Conservation (phyloP, 176 grass and related monocot genomes). For the Oropetium thomaeum region DNA sequence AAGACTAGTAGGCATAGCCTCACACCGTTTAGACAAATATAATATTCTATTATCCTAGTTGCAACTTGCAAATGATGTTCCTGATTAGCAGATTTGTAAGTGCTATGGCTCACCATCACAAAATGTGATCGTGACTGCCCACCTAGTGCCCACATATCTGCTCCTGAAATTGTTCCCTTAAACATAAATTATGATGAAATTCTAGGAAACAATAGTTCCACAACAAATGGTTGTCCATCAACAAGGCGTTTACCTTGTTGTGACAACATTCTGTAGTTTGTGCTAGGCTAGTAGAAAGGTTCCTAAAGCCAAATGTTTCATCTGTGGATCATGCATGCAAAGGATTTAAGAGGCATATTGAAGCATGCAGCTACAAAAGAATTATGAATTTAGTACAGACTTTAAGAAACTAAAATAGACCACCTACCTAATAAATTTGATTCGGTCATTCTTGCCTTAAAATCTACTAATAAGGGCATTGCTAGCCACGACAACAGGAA, state of each 20-base stretch:
- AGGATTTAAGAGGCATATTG: not conserved
- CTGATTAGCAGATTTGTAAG: not conserved
- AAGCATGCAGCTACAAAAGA: conserved; percentile 7
- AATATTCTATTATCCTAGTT: not conserved
- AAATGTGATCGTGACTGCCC: conserved; percentile 27
- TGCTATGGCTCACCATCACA: conserved; percentile 12
- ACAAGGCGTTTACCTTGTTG: not conserved
- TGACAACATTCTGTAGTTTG: not conserved
- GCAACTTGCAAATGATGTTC: conserved; percentile 17
- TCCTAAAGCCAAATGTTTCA: not conserved
- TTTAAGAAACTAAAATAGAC: conserved; percentile 1
- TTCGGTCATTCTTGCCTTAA: conserved; percentile 1
- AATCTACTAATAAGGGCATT: not conserved
- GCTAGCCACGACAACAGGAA: conserved; percentile 8
- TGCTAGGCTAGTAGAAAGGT: not conserved
- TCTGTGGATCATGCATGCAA: not conserved
- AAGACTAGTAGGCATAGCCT: not conserved
- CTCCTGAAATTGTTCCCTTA: no score
- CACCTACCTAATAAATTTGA: conserved; percentile 8
- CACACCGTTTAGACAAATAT: not conserved
- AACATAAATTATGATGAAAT: no score
- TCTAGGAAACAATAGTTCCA: no score
- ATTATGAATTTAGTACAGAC: conserved; percentile 14
- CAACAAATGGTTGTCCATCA: no score
- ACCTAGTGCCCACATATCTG: no score